Evolutionary conservation across 2,329 filamentous ascomycete genomes (phyloP).

Genomic region (Colletotrichum sp.): DNA sequence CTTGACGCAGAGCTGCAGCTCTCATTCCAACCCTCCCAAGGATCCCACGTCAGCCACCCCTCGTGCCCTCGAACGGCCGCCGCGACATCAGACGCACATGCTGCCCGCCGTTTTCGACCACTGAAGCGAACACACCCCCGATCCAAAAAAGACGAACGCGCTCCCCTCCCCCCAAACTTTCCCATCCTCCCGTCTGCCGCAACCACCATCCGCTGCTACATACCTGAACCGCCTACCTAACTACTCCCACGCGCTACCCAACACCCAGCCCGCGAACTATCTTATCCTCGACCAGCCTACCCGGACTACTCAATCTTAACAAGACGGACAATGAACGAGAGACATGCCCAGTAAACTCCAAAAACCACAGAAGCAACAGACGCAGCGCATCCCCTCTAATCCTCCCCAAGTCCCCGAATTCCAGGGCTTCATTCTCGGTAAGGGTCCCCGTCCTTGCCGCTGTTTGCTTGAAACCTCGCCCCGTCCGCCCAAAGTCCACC

Average conservation of each 20-base stretch:
- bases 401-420: slow-evolving; percentile 28
- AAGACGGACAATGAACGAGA: slow-evolving; percentile 17
- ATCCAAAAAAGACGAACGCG: slow-evolving; percentile 1
- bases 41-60: slow-evolving; percentile 6
- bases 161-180: not conserved
- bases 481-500: not conserved
- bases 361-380: slow-evolving; percentile 29
- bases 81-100: slow-evolving; percentile 2
- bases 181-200: not conserved
- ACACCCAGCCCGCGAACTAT: not conserved
- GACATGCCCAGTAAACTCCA: slow-evolving; percentile 37
- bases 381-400: slow-evolving; percentile 24
- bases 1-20: not conserved
- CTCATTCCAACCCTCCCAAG: not conserved
- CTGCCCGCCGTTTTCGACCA: slow-evolving; percentile 7
- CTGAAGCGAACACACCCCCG: not conserved
- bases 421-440: slow-evolving; percentile 29
- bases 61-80: not conserved
- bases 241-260: not conserved
- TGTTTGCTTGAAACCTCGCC: slow-evolving; percentile 7
- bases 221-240: not conserved
- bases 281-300: not conserved
- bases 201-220: not conserved
- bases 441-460: slow-evolving; percentile 1
- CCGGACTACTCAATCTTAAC: not conserved